phyloP scores from a whole-genome alignment of 2,329 filamentous ascomycete species.

The Colletotrichum sp. region DNA sequence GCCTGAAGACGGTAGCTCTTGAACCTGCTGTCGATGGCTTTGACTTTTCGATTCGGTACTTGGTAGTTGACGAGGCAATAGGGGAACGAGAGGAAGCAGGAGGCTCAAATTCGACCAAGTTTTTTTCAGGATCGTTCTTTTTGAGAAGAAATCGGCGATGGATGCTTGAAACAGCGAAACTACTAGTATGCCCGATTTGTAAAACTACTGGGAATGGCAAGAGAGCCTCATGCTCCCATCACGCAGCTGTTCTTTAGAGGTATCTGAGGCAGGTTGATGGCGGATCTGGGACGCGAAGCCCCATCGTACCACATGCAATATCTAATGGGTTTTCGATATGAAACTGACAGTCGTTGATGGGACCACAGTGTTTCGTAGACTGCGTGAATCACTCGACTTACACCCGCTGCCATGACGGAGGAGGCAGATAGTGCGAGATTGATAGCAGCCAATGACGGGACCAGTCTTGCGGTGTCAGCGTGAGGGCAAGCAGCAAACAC shows the following conservation, averaged over 20 bases:
- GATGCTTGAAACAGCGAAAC: neutral
- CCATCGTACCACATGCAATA: neutral
- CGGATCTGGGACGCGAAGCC: neutral
- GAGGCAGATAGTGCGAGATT: neutral
- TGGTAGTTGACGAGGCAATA: neutral
- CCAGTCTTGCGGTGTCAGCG: neutral
- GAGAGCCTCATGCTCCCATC: neutral
- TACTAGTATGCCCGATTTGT: neutral
- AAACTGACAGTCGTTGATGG: neutral
- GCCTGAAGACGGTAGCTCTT: neutral
- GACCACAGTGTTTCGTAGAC: neutral
- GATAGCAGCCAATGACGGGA: neutral
- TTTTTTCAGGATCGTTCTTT: neutral
- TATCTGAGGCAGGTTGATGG: neutral
- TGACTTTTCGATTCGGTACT: neutral
- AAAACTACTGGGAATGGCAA: neutral
- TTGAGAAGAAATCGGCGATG: neutral
- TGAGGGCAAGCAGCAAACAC: neutral
- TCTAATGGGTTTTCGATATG: neutral
- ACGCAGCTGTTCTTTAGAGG: neutral
- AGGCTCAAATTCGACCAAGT: neutral
- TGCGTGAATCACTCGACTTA: neutral
- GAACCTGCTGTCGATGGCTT: neutral
- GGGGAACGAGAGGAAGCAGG: neutral
- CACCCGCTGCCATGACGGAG: neutral